A percentile compares a stretch with the other conserved stretches of the same genome.
These are phyloP conservation scores for Vishniacozyma victoriae DNA, from an alignment of 768 basidiomycete genomes.

Conservation along the genomic window DNA sequence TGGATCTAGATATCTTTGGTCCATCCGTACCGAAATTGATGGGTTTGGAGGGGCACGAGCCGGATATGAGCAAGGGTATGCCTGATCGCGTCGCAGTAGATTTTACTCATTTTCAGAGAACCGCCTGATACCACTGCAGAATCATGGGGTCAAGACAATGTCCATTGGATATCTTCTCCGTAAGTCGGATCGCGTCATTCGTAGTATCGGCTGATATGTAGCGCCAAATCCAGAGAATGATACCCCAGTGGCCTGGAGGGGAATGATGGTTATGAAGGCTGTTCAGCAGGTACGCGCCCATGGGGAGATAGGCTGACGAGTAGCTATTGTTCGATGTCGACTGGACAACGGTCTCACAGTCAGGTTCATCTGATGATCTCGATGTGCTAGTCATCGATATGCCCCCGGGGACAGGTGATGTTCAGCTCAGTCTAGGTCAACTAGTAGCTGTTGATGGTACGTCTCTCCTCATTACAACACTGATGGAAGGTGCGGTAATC, in stretches of 20 bases:
- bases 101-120: conserved; percentile 50
- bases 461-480: conserved; percentile 20
- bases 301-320: too few relatives aligned
- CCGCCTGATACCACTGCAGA: conserved; percentile 71
- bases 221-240: conserved; percentile 57
- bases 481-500: conserved; percentile 69
- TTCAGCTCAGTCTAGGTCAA: conserved; percentile 84
- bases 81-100: neutral
- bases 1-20: conserved; percentile 94
- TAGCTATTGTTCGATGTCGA: conserved; percentile 86
- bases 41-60: conserved; percentile 78
- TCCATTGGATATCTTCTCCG: conserved; percentile 90
- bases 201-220: conserved; percentile 47
- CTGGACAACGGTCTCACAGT: conserved; percentile 53
- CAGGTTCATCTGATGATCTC: conserved; percentile 50
- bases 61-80: conserved; percentile 63
- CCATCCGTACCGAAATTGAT: conserved; percentile 89
- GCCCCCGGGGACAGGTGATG: conserved; percentile 96
- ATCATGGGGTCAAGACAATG: conserved; percentile 89
- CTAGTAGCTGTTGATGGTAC: conserved; percentile 74
- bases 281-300: conserved; percentile 66
- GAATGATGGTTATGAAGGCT: conserved; percentile 96
- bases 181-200: conserved; percentile 16
- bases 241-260: conserved; percentile 86
- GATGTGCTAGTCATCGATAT: conserved; percentile 90